phyloP scores from a whole-genome alignment of 345 rosid genomes.

The Hevea brasiliensis region DNA sequence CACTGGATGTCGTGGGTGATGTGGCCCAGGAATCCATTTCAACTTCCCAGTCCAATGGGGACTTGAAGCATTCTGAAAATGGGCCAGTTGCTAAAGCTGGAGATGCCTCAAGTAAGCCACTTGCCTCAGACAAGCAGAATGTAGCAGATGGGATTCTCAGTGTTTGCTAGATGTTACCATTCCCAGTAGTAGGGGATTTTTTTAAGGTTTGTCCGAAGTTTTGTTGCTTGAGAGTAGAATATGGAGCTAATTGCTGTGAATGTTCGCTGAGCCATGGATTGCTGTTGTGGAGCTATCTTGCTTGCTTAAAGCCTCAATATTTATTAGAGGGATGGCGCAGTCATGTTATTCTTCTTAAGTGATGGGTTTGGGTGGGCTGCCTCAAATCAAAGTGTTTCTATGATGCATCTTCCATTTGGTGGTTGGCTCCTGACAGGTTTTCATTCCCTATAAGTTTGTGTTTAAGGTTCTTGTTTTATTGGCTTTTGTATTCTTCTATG shows the following conservation, averaged over 20 bases:
- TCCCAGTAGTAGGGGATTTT: not conserved
- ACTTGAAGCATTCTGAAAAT: conserved; percentile 12
- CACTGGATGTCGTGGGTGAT: conserved; percentile 9
- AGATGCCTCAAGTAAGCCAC: not conserved
- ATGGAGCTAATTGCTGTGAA: not conserved
- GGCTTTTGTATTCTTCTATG: conserved; percentile 13
- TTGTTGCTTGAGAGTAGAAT: not conserved
- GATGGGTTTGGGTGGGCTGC: conserved; percentile 15
- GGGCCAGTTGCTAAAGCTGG: not conserved
- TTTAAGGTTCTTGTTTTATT: conserved; percentile 26
- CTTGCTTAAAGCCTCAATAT: not conserved
- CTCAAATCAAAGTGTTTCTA: conserved; percentile 2
- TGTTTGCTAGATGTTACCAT: conserved; percentile 5
- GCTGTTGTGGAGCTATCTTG: conserved; percentile 10
- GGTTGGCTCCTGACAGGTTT: conserved; percentile 34
- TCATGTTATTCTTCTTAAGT: not conserved
- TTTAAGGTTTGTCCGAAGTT: not conserved
- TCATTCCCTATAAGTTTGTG: conserved; percentile 35
- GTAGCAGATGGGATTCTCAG: not conserved
- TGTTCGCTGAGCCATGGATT: not conserved
- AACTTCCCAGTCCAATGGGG: conserved; percentile 11
- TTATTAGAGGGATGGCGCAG: not conserved
- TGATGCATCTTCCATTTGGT: conserved; percentile 12
- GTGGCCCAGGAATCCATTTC: not conserved
- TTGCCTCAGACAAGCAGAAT: conserved; percentile 1